These are phyloP conservation scores for Vitis cinerea DNA, from an alignment of 164 flowering plant genomes.

Conservation along the genomic window DNA sequence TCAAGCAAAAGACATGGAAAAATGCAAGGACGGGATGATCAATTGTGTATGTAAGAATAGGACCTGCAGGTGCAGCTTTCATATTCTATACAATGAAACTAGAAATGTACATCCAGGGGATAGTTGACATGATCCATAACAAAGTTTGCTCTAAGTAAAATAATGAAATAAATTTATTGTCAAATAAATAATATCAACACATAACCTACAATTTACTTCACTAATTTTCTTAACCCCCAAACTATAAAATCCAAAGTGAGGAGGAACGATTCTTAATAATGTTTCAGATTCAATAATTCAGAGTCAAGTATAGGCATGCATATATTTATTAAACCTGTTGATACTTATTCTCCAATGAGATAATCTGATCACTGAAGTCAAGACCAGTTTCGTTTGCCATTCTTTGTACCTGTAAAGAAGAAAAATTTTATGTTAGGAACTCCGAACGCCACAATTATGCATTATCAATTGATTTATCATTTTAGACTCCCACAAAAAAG, in stretches of 20 bases:
- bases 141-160: too few species aligned
- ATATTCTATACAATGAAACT: neutral
- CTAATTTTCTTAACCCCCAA: neutral
- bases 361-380: slow-evolving; percentile 86
- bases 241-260: too few species aligned
- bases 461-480: neutral
- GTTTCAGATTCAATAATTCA: neutral
- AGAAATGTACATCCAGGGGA: neutral
- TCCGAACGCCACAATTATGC: neutral
- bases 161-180: too few species aligned
- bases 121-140: neutral
- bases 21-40: neutral
- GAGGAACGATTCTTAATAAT: neutral
- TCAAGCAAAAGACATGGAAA: neutral
- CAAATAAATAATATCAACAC: too few species aligned
- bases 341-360: slow-evolving; percentile 70
- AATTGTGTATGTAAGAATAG: neutral
- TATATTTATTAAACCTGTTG: slow-evolving; percentile 48
- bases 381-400: slow-evolving; percentile 93
- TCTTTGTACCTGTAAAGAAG: slow-evolving; percentile 57
- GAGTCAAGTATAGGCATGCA: neutral
- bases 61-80: neutral
- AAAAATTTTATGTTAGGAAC: too few species aligned
- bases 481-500: neutral
- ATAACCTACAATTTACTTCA: too few species aligned